Percentiles rank a stretch among this genome's conserved stretches.
Conservation (phyloP, 164 flowering plant species). For the Dillenia suffruticosa region DNA sequence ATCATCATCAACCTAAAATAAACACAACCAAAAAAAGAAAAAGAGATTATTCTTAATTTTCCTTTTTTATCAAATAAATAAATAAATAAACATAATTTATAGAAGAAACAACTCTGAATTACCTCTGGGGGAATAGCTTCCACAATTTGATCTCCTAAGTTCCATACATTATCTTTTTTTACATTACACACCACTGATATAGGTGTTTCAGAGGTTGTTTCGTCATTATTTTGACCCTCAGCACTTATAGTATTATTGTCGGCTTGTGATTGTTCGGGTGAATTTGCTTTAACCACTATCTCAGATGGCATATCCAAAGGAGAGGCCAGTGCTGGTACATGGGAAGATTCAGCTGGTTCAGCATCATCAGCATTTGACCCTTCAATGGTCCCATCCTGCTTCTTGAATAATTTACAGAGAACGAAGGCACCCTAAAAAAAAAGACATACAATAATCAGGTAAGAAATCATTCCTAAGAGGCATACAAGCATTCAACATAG, state of each 20-base stretch:
- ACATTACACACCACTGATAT: slow-evolving; percentile 14
- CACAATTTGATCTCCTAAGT: slow-evolving; percentile 20
- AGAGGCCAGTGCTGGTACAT: slow-evolving; percentile 29
- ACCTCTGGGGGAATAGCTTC: slow-evolving; percentile 31
- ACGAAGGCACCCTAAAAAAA: slow-evolving; percentile 55
- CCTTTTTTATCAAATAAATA: background rate
- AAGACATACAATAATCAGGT: background rate
- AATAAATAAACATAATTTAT: no score
- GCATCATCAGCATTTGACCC: slow-evolving; percentile 37
- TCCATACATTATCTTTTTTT: no score
- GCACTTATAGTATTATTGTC: slow-evolving; percentile 8
- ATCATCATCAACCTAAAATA: slow-evolving; percentile 23
- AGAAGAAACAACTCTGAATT: background rate
- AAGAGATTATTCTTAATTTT: background rate
- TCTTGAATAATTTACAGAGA: slow-evolving; percentile 70
- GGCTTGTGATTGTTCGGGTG: slow-evolving; percentile 7
- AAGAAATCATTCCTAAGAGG: background rate
- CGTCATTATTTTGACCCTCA: slow-evolving; percentile 14
- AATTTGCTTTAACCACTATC: slow-evolving; percentile 18
- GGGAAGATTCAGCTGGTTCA: slow-evolving; percentile 38
- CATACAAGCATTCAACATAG: no score
- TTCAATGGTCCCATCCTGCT: slow-evolving; percentile 42
- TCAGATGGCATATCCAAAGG: slow-evolving; percentile 30
- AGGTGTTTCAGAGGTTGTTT: slow-evolving; percentile 9
- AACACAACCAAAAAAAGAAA: slow-evolving; percentile 1